These are phyloP conservation scores for Myxozyma neotropica DNA, from an alignment of 805 yeast genomes.

Conservation along the genomic window DNA sequence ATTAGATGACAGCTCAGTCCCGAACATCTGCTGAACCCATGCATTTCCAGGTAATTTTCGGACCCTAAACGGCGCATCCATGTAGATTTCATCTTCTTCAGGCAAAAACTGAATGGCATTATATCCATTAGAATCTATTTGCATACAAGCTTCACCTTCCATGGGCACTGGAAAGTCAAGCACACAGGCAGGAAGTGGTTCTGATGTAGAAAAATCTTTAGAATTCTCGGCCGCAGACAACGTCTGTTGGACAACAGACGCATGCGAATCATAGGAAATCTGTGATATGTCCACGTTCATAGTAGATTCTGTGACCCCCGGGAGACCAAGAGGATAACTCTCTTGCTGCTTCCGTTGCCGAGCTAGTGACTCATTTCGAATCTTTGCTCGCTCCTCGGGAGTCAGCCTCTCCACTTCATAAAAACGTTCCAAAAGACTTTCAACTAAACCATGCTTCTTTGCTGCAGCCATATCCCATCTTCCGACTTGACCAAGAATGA, in stretches of 20 bases:
- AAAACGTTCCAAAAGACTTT: slow-evolving; percentile 19
- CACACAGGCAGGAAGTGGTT: slow-evolving; percentile 5
- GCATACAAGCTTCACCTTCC: background rate
- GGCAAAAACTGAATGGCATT: slow-evolving; percentile 21
- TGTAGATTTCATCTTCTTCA: slow-evolving; percentile 31
- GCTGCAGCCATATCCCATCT: slow-evolving; percentile 22
- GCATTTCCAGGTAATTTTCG: slow-evolving; percentile 20
- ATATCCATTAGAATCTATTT: background rate
- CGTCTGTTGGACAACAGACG: slow-evolving; percentile 6
- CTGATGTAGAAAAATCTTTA: background rate
- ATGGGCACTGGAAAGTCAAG: background rate
- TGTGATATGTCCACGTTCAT: slow-evolving; percentile 11
- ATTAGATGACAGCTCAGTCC: background rate
- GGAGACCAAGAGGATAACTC: slow-evolving; percentile 8
- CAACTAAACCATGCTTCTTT: slow-evolving; percentile 25
- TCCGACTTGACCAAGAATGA: slow-evolving; percentile 19
- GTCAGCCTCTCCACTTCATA: slow-evolving; percentile 24
- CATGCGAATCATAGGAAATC: slow-evolving; percentile 14
- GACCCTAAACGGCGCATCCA: slow-evolving; percentile 28
- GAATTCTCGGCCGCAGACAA: background rate
- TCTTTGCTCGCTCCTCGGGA: slow-evolving; percentile 27
- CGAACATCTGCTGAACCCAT: slow-evolving; percentile 23
- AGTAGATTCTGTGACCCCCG: slow-evolving; percentile 9
- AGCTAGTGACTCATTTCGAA: slow-evolving; percentile 1
- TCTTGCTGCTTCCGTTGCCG: slow-evolving; percentile 3